phyloP scores from a whole-genome alignment of 306 rosid species.

The Cicer judaicum region DNA sequence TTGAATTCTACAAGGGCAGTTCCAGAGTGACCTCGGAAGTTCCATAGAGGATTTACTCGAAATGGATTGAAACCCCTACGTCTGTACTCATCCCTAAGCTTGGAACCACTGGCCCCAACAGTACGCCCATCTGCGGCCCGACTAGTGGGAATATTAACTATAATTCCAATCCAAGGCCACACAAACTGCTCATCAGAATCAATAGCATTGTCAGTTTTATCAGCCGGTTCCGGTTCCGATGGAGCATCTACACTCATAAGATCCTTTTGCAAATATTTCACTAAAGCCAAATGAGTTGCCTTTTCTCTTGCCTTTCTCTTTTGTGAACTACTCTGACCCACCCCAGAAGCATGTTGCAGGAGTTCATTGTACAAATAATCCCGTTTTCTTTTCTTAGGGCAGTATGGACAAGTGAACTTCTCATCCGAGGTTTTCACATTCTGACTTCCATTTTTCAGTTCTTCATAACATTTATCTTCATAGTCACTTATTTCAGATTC shows the following conservation, averaged over 20 bases:
- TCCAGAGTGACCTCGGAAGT: conserved; percentile 85
- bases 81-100: conserved; percentile 85
- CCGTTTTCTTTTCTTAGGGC: conserved; percentile 74
- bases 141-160: conserved; percentile 81
- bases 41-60: conserved; percentile 90
- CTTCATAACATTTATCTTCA: conserved; percentile 63
- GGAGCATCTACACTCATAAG: conserved; percentile 57
- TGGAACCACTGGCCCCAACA: conserved; percentile 93
- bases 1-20: conserved; percentile 83
- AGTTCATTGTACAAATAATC: conserved; percentile 71
- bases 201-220: conserved; percentile 48
- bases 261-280: conserved; percentile 76
- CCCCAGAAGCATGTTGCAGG: conserved; percentile 95
- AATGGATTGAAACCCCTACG: conserved; percentile 81
- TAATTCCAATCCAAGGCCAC: conserved; percentile 95
- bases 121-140: conserved; percentile 64
- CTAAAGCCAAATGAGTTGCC: conserved; percentile 85
- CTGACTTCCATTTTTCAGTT: conserved; percentile 71
- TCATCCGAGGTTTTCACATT: conserved; percentile 65
- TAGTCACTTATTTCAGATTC: conserved; percentile 74
- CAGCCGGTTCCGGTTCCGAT: conserved; percentile 37
- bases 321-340: conserved; percentile 84
- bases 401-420: conserved; percentile 83
- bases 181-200: conserved; percentile 78
- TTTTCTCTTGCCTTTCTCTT: conserved; percentile 80